Conservation (phyloP, 2,329 filamentous ascomycete genomes). For the Ceratocystis harringtonii region DNA sequence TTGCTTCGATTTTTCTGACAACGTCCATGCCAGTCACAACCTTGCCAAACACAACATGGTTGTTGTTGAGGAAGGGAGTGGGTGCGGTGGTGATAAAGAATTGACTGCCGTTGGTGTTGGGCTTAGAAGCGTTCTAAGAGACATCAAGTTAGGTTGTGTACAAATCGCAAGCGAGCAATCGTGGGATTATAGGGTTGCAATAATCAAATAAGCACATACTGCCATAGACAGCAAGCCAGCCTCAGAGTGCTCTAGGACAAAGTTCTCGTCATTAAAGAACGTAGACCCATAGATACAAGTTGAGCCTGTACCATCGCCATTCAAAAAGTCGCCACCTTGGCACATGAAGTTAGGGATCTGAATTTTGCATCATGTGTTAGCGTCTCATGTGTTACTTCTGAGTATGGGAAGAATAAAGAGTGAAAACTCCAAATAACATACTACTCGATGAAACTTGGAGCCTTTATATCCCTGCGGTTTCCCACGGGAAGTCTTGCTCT, state of each 20-base stretch:
- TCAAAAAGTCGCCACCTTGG: constrained; percentile 89
- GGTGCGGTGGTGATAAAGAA: constrained; percentile 93
- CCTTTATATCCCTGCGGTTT: constrained; percentile 87
- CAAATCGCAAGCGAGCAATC: background rate
- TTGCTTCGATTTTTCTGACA: constrained; percentile 82
- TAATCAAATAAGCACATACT: constrained; percentile 35
- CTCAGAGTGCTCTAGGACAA: constrained; percentile 59
- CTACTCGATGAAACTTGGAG: constrained; percentile 84
- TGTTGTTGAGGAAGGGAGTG: constrained; percentile 76
- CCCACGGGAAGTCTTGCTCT: constrained; percentile 63
- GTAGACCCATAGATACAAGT: constrained; percentile 76
- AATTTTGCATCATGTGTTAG: background rate
- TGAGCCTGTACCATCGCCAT: constrained; percentile 81
- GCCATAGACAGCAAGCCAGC: constrained; percentile 86
- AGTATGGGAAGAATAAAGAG: background rate
- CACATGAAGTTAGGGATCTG: constrained; percentile 96
- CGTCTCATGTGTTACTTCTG: background rate
- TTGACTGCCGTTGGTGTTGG: constrained; percentile 85
- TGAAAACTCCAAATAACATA: constrained; percentile 25
- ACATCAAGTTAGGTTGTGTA: constrained; percentile 5
- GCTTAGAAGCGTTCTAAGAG: constrained; percentile 58
- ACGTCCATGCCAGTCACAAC: constrained; percentile 84
- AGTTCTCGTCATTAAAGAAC: constrained; percentile 84
- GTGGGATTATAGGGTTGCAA: background rate
- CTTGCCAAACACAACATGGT: constrained; percentile 91